Evolutionary conservation across 1,139 yeast genomes (phyloP).

Genomic region (Sugiyamaella sp.): DNA sequence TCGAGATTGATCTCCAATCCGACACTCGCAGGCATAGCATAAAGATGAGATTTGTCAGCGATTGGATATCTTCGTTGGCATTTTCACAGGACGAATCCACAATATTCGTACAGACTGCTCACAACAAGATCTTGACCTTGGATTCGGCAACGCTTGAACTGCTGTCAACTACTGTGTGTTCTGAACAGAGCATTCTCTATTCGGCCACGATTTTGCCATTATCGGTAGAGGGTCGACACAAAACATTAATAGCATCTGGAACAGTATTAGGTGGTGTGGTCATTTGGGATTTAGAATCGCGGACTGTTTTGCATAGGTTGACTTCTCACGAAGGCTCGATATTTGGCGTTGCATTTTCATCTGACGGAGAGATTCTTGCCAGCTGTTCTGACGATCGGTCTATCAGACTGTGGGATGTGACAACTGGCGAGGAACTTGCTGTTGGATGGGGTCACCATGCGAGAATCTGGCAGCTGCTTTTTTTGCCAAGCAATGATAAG

Average conservation of each 20-base stretch:
- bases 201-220: slow-evolving; percentile 72
- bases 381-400: slow-evolving; percentile 96
- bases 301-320: slow-evolving; percentile 56
- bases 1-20: slow-evolving; percentile 32
- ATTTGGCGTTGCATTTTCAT: slow-evolving; percentile 72
- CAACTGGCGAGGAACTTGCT: slow-evolving; percentile 58
- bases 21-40: slow-evolving; percentile 24
- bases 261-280: slow-evolving; percentile 90
- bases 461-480: slow-evolving; percentile 82
- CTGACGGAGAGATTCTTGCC: slow-evolving; percentile 57
- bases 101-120: slow-evolving; percentile 69
- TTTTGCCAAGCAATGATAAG: slow-evolving; percentile 46
- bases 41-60: slow-evolving; percentile 47
- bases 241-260: slow-evolving; percentile 73
- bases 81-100: slow-evolving; percentile 47
- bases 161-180: slow-evolving; percentile 51
- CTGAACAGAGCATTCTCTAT: slow-evolving; percentile 79
- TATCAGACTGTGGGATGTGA: slow-evolving; percentile 70
- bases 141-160: slow-evolving; percentile 45
- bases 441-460: slow-evolving; percentile 98
- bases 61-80: slow-evolving; percentile 74
- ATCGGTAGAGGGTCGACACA: slow-evolving; percentile 30
- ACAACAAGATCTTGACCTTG: slow-evolving; percentile 64
- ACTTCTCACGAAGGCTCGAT: slow-evolving; percentile 88
- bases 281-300: slow-evolving; percentile 58